Percentiles rank a stretch among this genome's conserved stretches.
These are phyloP conservation scores for Capronia americana DNA, from an alignment of 2,329 filamentous ascomycete genomes.

Conservation along the genomic window DNA sequence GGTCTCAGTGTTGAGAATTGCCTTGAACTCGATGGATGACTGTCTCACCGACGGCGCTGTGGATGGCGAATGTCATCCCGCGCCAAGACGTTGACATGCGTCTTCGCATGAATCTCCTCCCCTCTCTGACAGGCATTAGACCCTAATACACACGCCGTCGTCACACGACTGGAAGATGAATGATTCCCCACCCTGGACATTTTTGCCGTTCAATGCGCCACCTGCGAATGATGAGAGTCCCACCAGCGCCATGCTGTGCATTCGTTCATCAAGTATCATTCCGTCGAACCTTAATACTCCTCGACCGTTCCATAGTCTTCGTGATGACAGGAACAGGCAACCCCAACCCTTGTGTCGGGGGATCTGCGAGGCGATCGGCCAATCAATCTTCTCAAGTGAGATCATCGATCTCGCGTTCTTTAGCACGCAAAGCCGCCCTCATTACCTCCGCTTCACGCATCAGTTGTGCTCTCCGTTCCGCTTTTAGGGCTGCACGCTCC, in stretches of 20 bases:
- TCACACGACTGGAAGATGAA: neutral
- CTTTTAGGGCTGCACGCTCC: slow-evolving; percentile 21
- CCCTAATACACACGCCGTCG: neutral
- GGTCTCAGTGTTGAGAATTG: neutral
- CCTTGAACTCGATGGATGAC: neutral
- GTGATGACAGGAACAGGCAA: slow-evolving; percentile 11
- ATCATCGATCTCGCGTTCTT: slow-evolving; percentile 73
- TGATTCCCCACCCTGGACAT: neutral
- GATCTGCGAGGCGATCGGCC: slow-evolving; percentile 1
- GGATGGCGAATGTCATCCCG: neutral
- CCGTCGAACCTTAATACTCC: slow-evolving; percentile 4
- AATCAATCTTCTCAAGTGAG: slow-evolving; percentile 45
- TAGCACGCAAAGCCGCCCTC: slow-evolving; percentile 72
- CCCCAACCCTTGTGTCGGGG: neutral
- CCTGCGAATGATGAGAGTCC: slow-evolving; percentile 2
- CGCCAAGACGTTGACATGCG: neutral
- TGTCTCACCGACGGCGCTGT: neutral
- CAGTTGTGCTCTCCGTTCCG: slow-evolving; percentile 51
- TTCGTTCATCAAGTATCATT: slow-evolving; percentile 11
- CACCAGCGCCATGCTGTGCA: slow-evolving; percentile 30
- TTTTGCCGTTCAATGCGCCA: neutral
- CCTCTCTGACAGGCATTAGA: neutral
- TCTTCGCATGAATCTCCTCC: neutral
- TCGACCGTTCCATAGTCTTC: neutral
- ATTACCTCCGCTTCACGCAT: slow-evolving; percentile 77